A percentile compares a stretch with the other conserved stretches of the same genome.
Conservation (phyloP, 805 yeast genomes). For the Cyberlindnera saturnus region DNA sequence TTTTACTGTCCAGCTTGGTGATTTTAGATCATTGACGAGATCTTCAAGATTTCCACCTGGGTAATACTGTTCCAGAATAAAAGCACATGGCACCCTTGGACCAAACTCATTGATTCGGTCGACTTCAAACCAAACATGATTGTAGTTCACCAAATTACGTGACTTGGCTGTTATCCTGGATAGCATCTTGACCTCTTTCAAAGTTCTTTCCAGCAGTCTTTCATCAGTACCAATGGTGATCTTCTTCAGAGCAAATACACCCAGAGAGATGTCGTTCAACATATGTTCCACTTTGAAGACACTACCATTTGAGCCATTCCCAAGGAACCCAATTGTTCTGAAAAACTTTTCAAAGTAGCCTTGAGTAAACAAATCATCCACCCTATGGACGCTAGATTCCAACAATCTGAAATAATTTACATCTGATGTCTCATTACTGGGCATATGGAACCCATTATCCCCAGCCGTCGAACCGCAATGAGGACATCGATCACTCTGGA, state of each 20-base stretch:
- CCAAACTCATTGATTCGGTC: slow-evolving; percentile 47
- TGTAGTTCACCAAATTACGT: slow-evolving; percentile 70
- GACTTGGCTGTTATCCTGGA: slow-evolving; percentile 41
- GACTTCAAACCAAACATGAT: slow-evolving; percentile 88
- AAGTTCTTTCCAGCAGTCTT: slow-evolving; percentile 59
- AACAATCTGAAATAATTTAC: slow-evolving; percentile 19
- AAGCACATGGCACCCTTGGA: slow-evolving; percentile 63
- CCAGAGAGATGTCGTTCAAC: slow-evolving; percentile 65
- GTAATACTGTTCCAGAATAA: slow-evolving; percentile 80
- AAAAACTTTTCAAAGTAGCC: slow-evolving; percentile 79
- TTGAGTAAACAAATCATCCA: slow-evolving; percentile 57
- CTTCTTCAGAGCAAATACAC: slow-evolving; percentile 78
- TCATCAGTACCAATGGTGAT: slow-evolving; percentile 78
- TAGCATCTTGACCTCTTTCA: slow-evolving; percentile 73
- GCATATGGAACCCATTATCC: slow-evolving; percentile 1
- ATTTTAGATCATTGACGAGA: slow-evolving; percentile 35
- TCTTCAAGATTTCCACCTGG: slow-evolving; percentile 84
- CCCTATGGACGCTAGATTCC: slow-evolving; percentile 20
- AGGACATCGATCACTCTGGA: slow-evolving; percentile 7
- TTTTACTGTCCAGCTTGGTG: slow-evolving; percentile 33
- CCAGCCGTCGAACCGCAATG: slow-evolving; percentile 10
- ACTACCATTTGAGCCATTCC: slow-evolving; percentile 80
- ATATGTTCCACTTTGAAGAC: slow-evolving; percentile 81
- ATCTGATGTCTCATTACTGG: slow-evolving; percentile 1
- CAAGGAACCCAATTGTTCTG: slow-evolving; percentile 51